Conservation (phyloP, 306 rosid species). For the Cyclanthera cordifolia region DNA sequence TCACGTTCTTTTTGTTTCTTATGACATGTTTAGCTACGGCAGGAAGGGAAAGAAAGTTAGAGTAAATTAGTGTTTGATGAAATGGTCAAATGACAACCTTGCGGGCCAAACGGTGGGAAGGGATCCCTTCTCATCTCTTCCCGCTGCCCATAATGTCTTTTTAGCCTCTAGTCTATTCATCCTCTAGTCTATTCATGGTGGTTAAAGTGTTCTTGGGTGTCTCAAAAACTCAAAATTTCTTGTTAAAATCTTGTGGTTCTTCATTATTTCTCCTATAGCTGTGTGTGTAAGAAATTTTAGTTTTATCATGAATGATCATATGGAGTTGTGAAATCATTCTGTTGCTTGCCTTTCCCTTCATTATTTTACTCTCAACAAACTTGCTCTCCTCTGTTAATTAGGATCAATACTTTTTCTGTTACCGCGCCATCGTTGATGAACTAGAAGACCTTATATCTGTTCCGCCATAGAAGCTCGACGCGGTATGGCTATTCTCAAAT, state of each 20-base stretch:
- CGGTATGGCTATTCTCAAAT: neutral
- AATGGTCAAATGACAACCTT: too few species aligned
- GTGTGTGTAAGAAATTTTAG: neutral
- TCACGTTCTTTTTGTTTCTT: too few species aligned
- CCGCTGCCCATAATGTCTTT: too few species aligned
- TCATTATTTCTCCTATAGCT: neutral
- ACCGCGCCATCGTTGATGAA: slow-evolving; percentile 15
- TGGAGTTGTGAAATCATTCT: neutral
- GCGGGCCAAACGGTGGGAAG: too few species aligned
- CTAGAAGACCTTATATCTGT: slow-evolving; percentile 15
- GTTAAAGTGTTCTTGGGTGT: too few species aligned
- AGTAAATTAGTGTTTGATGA: too few species aligned
- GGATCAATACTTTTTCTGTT: slow-evolving; percentile 30
- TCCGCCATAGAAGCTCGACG: slow-evolving; percentile 2
- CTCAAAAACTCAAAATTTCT: too few species aligned
- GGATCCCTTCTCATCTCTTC: too few species aligned
- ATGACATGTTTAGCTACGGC: too few species aligned
- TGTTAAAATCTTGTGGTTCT: neutral
- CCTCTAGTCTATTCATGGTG: too few species aligned
- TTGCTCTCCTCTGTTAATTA: slow-evolving; percentile 17
- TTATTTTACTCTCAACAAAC: slow-evolving; percentile 7
- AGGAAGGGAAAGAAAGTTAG: too few species aligned
- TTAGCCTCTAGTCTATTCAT: too few species aligned
- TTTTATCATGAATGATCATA: neutral
- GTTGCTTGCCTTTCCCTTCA: neutral